Evolutionary conservation across 768 basidiomycete species (phyloP).

Genomic region (Chiua virens): DNA sequence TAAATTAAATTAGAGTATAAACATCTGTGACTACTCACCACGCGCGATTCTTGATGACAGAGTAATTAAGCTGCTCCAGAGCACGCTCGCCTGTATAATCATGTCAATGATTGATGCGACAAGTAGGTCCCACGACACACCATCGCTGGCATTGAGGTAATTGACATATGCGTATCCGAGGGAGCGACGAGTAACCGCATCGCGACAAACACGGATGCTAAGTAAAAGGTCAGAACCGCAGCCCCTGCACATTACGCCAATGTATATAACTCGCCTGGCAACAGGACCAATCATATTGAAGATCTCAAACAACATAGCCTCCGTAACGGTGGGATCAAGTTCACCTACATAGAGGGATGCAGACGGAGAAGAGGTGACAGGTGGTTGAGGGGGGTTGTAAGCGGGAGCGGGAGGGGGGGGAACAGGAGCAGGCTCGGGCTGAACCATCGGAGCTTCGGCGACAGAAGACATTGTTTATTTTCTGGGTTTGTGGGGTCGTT

Average conservation of each 20-base stretch:
- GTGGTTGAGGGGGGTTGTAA: constrained; percentile 54
- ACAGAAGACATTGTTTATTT: constrained; percentile 60
- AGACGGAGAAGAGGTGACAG: constrained; percentile 68
- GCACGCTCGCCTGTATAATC: constrained; percentile 82
- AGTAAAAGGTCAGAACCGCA: neutral
- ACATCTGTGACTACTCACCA: constrained; percentile 55
- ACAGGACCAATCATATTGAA: constrained; percentile 99
- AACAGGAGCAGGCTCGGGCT: constrained; percentile 48
- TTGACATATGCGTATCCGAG: constrained; percentile 99
- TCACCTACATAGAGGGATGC: constrained; percentile 99
- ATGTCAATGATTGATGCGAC: neutral
- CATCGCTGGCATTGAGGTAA: constrained; percentile 93
- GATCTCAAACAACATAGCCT: constrained; percentile 99
- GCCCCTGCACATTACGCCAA: neutral
- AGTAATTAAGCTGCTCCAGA: constrained; percentile 98
- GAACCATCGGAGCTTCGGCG: constrained; percentile 53
- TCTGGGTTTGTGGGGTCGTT: constrained; percentile 71
- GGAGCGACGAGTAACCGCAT: constrained; percentile 98
- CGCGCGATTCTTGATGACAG: constrained; percentile 95
- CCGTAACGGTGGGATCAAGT: constrained; percentile 95
- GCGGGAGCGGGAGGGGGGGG: constrained; percentile 47
- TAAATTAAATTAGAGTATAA: neutral
- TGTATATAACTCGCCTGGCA: constrained; percentile 65
- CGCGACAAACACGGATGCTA: constrained; percentile 99
- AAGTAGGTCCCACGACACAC: constrained; percentile 42